Conservation (phyloP, 164 flowering plant genomes). For the grape (Vitis vinifera) region ASM3070453v1 NC_081805.1:5157001-5157500, state of each 20-base stretch:
- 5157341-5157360: not conserved
- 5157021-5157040: slow-evolving; percentile 62
- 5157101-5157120: slow-evolving; percentile 99
- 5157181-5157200: not conserved
- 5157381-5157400: not conserved
- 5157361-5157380: not conserved
- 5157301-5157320: not conserved
- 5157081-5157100: slow-evolving; percentile 93
- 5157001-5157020: slow-evolving; percentile 81
- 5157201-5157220: not conserved
- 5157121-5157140: slow-evolving; percentile 43
- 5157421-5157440: too few species aligned
- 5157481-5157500: too few species aligned
- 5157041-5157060: slow-evolving; percentile 61
- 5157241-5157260: not conserved
- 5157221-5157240: not conserved
- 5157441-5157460: too few species aligned
- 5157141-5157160: not conserved
- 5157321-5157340: not conserved
- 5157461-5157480: too few species aligned
- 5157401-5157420: too few species aligned
- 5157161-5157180: not conserved
- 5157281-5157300: not conserved
- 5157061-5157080: slow-evolving; percentile 77
- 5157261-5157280: not conserved